Evolutionary conservation across 495 filamentous ascomycete species (phyloP).

Genomic region (Penicillium ucsense): DNA sequence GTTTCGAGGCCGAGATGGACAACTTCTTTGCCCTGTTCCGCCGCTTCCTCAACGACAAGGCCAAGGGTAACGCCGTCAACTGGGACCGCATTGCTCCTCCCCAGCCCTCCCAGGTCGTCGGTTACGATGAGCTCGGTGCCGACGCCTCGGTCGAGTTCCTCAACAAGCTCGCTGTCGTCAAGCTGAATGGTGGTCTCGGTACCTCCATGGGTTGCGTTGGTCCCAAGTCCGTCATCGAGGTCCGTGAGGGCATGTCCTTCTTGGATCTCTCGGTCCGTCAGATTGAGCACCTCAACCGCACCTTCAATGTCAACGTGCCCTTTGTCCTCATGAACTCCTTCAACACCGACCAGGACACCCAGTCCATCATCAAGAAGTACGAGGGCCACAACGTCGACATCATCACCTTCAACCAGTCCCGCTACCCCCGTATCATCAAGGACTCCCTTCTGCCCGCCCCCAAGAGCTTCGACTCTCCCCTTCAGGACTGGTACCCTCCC

Average conservation of each 20-base stretch:
- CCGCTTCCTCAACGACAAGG: conserved; percentile 95
- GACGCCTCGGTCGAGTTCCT: conserved; percentile 85
- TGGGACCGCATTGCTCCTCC: conserved; percentile 96
- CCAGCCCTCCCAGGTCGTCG: conserved; percentile 80
- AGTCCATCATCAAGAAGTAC: conserved; percentile 99
- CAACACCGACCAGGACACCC: conserved; percentile 98
- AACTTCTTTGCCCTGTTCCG: conserved; percentile 99
- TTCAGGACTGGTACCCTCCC: conserved; percentile 97
- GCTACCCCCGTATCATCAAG: conserved; percentile 94
- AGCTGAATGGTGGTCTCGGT: conserved; percentile 98
- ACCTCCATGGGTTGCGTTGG: conserved; percentile 99
- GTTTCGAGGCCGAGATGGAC: conserved; percentile 98
- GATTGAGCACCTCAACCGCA: conserved; percentile 98
- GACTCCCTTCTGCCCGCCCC: conserved; percentile 95
- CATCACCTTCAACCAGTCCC: conserved; percentile 99
- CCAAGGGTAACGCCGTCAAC: conserved; percentile 88
- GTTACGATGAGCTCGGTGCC: conserved; percentile 79
- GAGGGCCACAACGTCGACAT: conserved; percentile 99
- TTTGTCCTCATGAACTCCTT: conserved; percentile 99
- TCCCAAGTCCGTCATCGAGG: conserved; percentile 98
- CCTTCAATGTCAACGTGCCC: conserved; percentile 92
- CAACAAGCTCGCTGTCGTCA: conserved; percentile 95
- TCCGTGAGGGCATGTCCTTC: conserved; percentile 99
- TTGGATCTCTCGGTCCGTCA: conserved; percentile 97
- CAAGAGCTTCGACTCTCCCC: conserved; percentile 76